These are phyloP conservation scores for Podospora pseudoanserina DNA, from an alignment of 495 filamentous ascomycete species.

Conservation along the genomic window DNA sequence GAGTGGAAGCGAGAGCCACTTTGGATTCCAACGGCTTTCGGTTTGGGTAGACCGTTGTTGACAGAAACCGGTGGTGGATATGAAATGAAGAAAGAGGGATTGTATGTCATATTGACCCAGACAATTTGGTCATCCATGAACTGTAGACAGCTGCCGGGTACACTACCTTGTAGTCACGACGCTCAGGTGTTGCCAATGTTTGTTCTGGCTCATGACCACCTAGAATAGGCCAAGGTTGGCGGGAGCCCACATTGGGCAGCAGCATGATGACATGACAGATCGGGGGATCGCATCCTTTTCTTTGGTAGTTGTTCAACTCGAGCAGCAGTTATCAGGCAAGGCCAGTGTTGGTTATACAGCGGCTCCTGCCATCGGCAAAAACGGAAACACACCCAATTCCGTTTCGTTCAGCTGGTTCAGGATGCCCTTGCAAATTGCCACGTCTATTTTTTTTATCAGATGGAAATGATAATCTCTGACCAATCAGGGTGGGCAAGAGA, in stretches of 20 bases:
- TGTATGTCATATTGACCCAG: not conserved
- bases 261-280: not conserved
- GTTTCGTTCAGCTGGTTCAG: not conserved
- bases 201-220: not conserved
- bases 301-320: not conserved
- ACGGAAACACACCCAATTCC: not conserved
- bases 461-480: slow-evolving; percentile 32
- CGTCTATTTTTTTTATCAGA: slow-evolving; percentile 26
- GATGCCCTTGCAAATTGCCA: not conserved
- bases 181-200: not conserved
- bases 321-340: not conserved
- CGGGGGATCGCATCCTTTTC: not conserved
- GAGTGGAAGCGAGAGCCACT: not conserved
- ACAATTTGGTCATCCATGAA: not conserved
- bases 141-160: not conserved
- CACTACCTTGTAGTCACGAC: not conserved
- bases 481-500: slow-evolving; percentile 16
- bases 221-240: not conserved
- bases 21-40: not conserved
- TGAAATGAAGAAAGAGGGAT: too few relatives aligned
- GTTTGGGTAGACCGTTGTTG: not conserved
- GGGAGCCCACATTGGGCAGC: not conserved
- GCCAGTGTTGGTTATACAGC: not conserved
- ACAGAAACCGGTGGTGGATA: not conserved
- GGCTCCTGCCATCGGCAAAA: not conserved